Conservation (phyloP, 768 basidiomycete genomes). For the Leucosporidium yakuticum region DNA sequence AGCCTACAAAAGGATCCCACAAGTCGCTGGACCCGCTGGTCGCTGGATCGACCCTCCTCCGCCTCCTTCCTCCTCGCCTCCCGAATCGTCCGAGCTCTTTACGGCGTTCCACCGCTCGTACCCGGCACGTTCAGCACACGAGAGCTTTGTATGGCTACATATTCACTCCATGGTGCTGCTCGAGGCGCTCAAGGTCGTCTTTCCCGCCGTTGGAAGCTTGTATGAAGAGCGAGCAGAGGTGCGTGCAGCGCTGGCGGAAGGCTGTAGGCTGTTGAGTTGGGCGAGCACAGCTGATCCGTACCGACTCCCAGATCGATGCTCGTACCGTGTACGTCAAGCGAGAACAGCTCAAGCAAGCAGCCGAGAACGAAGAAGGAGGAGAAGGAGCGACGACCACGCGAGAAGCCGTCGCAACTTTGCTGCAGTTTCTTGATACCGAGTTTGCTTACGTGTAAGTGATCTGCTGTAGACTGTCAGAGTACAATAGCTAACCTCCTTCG, state of each 20-base stretch:
- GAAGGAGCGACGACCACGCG: background rate
- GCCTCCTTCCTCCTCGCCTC: no score
- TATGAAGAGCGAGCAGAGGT: background rate
- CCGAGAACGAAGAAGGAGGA: background rate
- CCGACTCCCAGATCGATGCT: background rate
- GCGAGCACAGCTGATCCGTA: no score
- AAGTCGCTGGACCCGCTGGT: no score
- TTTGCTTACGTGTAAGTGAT: constrained; percentile 8
- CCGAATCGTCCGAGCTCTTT: background rate
- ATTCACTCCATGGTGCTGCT: background rate
- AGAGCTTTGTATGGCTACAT: constrained; percentile 1
- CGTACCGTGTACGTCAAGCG: constrained; percentile 3
- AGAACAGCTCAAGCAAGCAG: background rate
- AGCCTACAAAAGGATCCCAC: no score
- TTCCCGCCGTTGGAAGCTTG: background rate
- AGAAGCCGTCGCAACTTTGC: background rate
- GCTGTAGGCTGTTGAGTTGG: background rate
- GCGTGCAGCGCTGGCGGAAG: background rate
- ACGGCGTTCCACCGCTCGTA: background rate
- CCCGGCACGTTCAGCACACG: background rate
- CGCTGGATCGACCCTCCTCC: no score
- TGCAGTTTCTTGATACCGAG: background rate
- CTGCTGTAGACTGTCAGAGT: background rate
- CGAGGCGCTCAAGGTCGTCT: background rate
- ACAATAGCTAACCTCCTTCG: background rate